Evolutionary conservation across 352 stramenopile genomes (phyloP).

Genomic region (Halophytophthora batemanensis): DNA sequence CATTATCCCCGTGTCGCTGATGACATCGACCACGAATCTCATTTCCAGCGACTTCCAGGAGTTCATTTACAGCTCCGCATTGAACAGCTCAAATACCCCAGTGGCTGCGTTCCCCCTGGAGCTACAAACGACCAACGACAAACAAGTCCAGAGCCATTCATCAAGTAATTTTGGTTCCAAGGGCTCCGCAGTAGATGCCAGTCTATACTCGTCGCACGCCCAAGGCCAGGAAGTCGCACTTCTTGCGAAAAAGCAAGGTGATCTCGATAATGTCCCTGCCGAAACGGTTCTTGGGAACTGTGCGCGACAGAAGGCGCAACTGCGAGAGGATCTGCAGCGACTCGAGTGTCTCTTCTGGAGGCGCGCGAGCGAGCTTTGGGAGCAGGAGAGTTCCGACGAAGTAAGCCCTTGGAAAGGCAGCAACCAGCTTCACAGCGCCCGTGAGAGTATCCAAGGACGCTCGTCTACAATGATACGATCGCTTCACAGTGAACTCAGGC

Average conservation of each 20-base stretch:
- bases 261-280: slow-evolving; percentile 4
- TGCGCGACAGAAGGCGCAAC: slow-evolving; percentile 24
- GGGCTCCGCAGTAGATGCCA: not conserved
- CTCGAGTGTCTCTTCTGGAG: slow-evolving; percentile 36
- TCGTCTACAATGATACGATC: not conserved
- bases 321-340: slow-evolving; percentile 29
- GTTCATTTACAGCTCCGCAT: slow-evolving; percentile 21
- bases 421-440: slow-evolving; percentile 2
- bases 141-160: not conserved
- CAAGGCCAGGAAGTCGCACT: slow-evolving; percentile 2
- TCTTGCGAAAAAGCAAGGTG: slow-evolving; percentile 4
- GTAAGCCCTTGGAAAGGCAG: slow-evolving; percentile 3
- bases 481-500: slow-evolving; percentile 15
- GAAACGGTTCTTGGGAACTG: slow-evolving; percentile 33
- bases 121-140: slow-evolving; percentile 5
- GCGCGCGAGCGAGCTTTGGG: slow-evolving; percentile 23
- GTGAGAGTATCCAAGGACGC: slow-evolving; percentile 1
- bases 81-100: slow-evolving; percentile 4
- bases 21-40: not conserved
- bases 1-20: slow-evolving; percentile 11
- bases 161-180: slow-evolving; percentile 11
- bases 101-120: slow-evolving; percentile 19
- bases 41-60: slow-evolving; percentile 16
- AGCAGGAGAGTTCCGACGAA: slow-evolving; percentile 14
- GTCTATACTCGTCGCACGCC: not conserved